Evolutionary conservation across 202 grass and related monocot genomes (phyloP), one percentile per base, ranked within the genome.

Genomic region (Cymbopogon flexuosus): DNA sequence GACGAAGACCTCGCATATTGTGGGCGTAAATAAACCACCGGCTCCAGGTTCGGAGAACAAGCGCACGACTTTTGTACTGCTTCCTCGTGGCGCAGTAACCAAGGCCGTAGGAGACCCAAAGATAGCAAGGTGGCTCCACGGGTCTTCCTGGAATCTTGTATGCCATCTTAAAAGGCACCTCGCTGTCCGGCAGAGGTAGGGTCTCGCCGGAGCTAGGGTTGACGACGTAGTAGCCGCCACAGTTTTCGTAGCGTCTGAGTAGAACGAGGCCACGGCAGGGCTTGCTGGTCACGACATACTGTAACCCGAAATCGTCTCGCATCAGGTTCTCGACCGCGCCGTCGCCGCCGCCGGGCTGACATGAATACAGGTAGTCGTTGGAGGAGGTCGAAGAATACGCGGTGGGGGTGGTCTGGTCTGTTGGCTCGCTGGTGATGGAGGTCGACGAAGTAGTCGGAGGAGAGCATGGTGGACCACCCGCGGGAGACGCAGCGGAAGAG

Each of bases 191-290:
- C 16, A n/a, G 49, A n/a, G 2, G 0, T 6, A 52, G 16, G 16
- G 49, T 0, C 22, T 1, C 11, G 45, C 75, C 45, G 5, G 71
- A 72, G n/a, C 57, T 74, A 45, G 73, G 82, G n/a, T 88, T 84
- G 81, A 70, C 85, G 6, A 84, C 62, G 62, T 72, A 64, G 30
- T 79, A 40, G 13, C 78, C 68, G 10, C 76, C 56, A 39, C 14
- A 31, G 1, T 27, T 27, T 27, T 8, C 5, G 11, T 21, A 64
- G 41, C 1, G 41, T 3, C 65, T 18, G 11, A 60, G 5, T 11
- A 78, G 77, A 2, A 87, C 27, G 1, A 85, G 84, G 60, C 51
- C 82, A 35, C 68, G 68, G 3, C 83, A 46, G 7, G 77, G 29
- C 15, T 68, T 82, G 27, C 27, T 27, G 51, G 72, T 75, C 13